These are phyloP conservation scores for Skeletonema menzelii DNA, from an alignment of 108 stramenopile genomes.

Conservation along the genomic window DNA sequence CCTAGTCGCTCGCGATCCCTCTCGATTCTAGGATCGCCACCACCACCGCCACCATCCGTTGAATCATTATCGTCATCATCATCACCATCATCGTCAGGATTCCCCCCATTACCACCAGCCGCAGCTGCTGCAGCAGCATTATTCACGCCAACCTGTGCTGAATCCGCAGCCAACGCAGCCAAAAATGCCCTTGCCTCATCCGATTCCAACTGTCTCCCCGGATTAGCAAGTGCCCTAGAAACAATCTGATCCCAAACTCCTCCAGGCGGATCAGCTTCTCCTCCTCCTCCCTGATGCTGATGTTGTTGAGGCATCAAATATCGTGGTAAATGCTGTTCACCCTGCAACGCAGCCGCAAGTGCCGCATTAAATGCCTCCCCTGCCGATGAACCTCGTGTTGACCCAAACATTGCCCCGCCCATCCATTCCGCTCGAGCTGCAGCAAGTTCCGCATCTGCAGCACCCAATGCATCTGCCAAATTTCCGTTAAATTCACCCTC, in stretches of 20 bases:
- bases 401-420: not conserved
- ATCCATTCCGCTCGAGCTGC: not conserved
- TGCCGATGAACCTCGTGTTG: not conserved
- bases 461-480: not conserved
- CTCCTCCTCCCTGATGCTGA: not conserved
- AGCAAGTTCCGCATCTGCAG: not conserved
- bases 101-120: conserved; percentile 20
- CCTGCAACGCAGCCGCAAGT: not conserved
- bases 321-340: not conserved
- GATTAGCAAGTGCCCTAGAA: not conserved
- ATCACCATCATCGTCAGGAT: conserved; percentile 27
- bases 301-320: not conserved
- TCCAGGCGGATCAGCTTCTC: not conserved
- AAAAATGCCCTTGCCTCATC: conserved; percentile 18
- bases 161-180: conserved; percentile 22
- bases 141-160: too few relatives aligned
- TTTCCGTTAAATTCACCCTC: not conserved
- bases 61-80: conserved; percentile 10
- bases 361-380: not conserved
- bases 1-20: conserved; percentile 36
- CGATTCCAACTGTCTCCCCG: not conserved
- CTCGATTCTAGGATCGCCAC: not conserved
- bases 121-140: conserved; percentile 1
- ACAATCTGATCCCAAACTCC: conserved; percentile 1
- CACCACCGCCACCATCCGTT: conserved; percentile 8